Evolutionary conservation across 2,329 filamentous ascomycete species (phyloP).

Genomic region (Fusarium virguliforme): DNA sequence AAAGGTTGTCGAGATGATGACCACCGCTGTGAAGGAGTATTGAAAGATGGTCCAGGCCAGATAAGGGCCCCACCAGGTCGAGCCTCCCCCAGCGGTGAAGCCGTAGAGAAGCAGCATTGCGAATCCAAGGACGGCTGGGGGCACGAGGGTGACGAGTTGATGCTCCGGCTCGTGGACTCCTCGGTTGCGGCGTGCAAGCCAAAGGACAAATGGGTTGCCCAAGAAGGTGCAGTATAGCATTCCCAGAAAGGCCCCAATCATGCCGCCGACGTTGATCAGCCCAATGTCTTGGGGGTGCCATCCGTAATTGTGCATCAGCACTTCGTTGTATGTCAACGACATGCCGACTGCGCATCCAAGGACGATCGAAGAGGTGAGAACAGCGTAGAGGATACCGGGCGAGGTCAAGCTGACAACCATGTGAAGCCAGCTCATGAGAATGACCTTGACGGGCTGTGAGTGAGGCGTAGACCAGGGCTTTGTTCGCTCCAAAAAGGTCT

Average conservation of each 20-base stretch:
- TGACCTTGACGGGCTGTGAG: slow-evolving; percentile 9
- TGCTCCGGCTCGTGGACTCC: slow-evolving; percentile 39
- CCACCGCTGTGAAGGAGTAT: slow-evolving; percentile 13
- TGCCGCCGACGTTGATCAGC: not conserved
- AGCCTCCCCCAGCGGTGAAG: not conserved
- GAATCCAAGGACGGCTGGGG: slow-evolving; percentile 33
- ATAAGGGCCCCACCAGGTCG: slow-evolving; percentile 15
- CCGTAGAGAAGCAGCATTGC: slow-evolving; percentile 37
- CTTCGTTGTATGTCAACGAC: not conserved
- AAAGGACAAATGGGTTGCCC: not conserved
- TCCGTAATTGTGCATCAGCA: not conserved
- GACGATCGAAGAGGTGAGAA: slow-evolving; percentile 17
- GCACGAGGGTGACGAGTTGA: slow-evolving; percentile 34
- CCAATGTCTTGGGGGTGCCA: not conserved
- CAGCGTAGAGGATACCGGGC: slow-evolving; percentile 21
- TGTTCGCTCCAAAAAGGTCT: not conserved
- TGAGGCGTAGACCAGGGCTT: not conserved
- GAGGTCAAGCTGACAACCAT: slow-evolving; percentile 25
- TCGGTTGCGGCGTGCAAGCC: slow-evolving; percentile 30
- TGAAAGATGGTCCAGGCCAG: slow-evolving; percentile 22
- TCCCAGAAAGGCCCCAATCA: not conserved
- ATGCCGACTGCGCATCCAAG: slow-evolving; percentile 6
- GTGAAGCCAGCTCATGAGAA: slow-evolving; percentile 18
- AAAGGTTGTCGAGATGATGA: slow-evolving; percentile 19
- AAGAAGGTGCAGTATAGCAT: not conserved